Base-by-base conservation (phyloP, 768 basidiomycete species). In the Leccinum ochraceum region DNA sequence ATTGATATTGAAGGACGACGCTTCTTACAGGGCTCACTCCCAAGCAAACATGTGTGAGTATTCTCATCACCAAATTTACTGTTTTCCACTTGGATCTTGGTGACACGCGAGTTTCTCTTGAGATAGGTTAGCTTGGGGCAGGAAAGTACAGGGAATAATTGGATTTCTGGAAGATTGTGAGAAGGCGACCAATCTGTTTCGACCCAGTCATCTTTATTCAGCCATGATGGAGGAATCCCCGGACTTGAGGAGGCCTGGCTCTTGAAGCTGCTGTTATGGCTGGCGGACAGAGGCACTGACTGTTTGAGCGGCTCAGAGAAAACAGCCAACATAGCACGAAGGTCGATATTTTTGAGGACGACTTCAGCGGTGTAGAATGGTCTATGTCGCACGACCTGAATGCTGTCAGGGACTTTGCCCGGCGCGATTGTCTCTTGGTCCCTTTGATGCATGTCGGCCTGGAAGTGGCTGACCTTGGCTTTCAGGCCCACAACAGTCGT, bases 371-470 rank as follows among this genome's bases (percentile, higher is more conserved):
- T 89, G 68, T 93, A 92, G 74, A 97, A 92, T 3, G 90, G 84
- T 71, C 95, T 97, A 71, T 89, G 88, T 9, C 84, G 81, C 6
- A 86, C 76, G 4, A 81, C 79, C 68, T 87, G 87, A 20, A 79
- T 80, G n/a, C 82, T 81, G 24, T 84, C 76, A 7, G 86, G 80
- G 53, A 81, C 75, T 56, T 79, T 77, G n/a, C 86, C 86, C 8
- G 80, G 77, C 1, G 87, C 81, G 1, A 78, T 78, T 8, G 82
- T 81, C 77, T 95, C 93, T 76, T 95, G 90, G 62, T 90, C 89
- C 54, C 94, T 82, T 75, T 97, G 95, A 72, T 98, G 95, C 77
- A 95, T 83, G 69, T 98, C 95, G 50, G 90, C 92, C 63, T 90
- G 87, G 69, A 97, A 86, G 53, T 86, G 83, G 37, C 87, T 86